These are phyloP conservation scores for Gastrolobium bilobum DNA, from an alignment of 306 rosid species.

Conservation along the genomic window DNA sequence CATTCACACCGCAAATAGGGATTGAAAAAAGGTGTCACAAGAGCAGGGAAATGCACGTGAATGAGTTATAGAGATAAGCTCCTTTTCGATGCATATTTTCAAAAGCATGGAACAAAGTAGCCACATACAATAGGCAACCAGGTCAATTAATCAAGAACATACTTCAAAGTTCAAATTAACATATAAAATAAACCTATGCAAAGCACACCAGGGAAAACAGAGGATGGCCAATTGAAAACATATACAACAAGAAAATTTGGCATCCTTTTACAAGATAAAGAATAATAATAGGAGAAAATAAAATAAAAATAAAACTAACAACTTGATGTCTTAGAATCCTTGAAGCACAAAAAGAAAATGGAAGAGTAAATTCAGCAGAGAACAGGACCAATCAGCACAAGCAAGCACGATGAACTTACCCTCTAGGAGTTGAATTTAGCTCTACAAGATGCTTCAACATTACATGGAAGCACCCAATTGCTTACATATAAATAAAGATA, in stretches of 20 bases:
- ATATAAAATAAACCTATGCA: background rate
- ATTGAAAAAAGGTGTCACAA: constrained; percentile 9
- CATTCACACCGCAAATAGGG: background rate
- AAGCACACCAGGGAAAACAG: background rate
- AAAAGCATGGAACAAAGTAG: constrained; percentile 20
- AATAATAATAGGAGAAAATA: background rate
- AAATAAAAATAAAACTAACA: background rate
- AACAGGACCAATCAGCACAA: constrained; percentile 25
- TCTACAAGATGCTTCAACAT: background rate
- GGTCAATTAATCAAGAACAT: background rate
- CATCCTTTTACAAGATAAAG: constrained; percentile 8
- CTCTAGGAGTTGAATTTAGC: background rate
- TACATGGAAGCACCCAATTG: background rate
- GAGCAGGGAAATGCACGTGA: background rate
- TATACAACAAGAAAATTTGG: constrained; percentile 3
- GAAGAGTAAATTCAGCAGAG: constrained; percentile 25
- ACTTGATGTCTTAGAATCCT: constrained; percentile 18
- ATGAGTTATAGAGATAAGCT: constrained; percentile 1
- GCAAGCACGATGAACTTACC: constrained; percentile 12
- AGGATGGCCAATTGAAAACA: background rate
- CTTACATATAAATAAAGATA: background rate
- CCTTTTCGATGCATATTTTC: background rate
- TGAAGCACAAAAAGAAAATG: constrained; percentile 7
- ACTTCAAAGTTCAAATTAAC: constrained; percentile 15
- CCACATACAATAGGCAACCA: constrained; percentile 13